These are phyloP conservation scores for Dictyostelium discoideum DNA, from an alignment of 78 protist genomes.

Conservation along the genomic window DNA sequence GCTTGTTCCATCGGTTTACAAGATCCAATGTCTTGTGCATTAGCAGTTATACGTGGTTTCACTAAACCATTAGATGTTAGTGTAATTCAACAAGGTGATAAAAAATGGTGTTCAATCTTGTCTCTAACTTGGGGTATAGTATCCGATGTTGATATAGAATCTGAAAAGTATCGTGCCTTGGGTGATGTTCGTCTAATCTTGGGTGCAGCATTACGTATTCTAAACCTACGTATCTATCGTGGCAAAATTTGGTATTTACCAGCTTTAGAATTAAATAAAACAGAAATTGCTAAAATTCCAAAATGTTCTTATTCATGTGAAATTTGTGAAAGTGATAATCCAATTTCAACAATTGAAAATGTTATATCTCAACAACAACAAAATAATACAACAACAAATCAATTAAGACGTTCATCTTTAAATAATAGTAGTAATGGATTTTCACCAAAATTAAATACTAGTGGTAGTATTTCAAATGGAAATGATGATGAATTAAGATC, in stretches of 20 bases:
- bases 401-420: conserved; percentile 5
- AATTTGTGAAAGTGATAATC: conserved; percentile 9
- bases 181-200: conserved; percentile 54
- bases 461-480: neutral
- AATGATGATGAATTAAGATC: neutral
- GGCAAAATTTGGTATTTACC: conserved; percentile 58
- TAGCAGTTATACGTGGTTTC: conserved; percentile 54
- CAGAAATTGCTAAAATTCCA: conserved; percentile 36
- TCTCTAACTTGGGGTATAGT: conserved; percentile 73
- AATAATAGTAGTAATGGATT: neutral
- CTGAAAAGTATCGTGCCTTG: conserved; percentile 58
- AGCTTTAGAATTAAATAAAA: conserved; percentile 27
- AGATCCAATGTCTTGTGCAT: conserved; percentile 63
- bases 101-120: conserved; percentile 49
- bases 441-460: neutral
- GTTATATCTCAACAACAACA: neutral
- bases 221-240: conserved; percentile 46
- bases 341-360: neutral
- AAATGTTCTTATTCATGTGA: conserved; percentile 46
- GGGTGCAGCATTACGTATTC: conserved; percentile 41
- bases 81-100: conserved; percentile 34
- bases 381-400: neutral
- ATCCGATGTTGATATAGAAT: conserved; percentile 77
- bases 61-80: conserved; percentile 63
- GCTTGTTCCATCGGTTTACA: conserved; percentile 55